A percentile compares a stretch with the other conserved stretches of the same genome.
phyloP scores from a whole-genome alignment of 768 basidiomycete species.

The Xanthoconium purpureum region DNA sequence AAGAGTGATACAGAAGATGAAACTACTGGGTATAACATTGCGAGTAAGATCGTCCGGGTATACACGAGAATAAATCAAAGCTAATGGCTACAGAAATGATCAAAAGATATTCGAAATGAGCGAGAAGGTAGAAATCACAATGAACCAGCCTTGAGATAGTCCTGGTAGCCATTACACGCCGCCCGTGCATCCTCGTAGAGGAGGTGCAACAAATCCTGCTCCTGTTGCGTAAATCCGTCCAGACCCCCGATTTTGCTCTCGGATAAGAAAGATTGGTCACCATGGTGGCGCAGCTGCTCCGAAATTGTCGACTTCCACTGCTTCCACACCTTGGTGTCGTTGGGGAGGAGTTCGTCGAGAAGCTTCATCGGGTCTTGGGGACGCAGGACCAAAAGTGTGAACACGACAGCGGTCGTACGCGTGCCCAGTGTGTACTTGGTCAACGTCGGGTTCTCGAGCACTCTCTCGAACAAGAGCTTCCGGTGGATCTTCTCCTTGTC shows the following conservation, averaged over 20 bases:
- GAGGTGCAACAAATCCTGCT: conserved; percentile 4
- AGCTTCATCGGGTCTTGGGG: conserved; percentile 3
- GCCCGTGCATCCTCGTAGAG: conserved; percentile 14
- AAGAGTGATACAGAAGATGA: not conserved
- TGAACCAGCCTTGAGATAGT: conserved; percentile 2
- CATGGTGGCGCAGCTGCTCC: not conserved
- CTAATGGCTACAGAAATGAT: not conserved
- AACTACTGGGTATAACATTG: not conserved
- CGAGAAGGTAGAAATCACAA: not conserved
- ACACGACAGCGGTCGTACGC: conserved; percentile 17
- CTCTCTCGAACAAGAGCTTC: conserved; percentile 10
- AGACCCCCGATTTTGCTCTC: not conserved
- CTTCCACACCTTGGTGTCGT: conserved; percentile 22
- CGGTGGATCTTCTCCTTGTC: conserved; percentile 24
- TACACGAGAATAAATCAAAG: not conserved
- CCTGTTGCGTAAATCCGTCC: conserved; percentile 8
- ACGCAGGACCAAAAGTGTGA: conserved; percentile 11
- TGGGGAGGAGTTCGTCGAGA: conserved; percentile 17
- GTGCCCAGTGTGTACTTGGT: conserved; percentile 16
- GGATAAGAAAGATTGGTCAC: not conserved
- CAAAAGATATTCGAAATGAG: too few relatives aligned
- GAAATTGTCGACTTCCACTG: conserved; percentile 15
- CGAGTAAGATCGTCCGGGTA: not conserved
- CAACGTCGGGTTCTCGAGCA: conserved; percentile 12
- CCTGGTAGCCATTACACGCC: conserved; percentile 14